A percentile compares a stretch with the other conserved stretches of the same genome.
These are phyloP conservation scores for Colletotrichum sp. DNA, from an alignment of 2,329 filamentous ascomycete species.

Conservation along the genomic window DNA sequence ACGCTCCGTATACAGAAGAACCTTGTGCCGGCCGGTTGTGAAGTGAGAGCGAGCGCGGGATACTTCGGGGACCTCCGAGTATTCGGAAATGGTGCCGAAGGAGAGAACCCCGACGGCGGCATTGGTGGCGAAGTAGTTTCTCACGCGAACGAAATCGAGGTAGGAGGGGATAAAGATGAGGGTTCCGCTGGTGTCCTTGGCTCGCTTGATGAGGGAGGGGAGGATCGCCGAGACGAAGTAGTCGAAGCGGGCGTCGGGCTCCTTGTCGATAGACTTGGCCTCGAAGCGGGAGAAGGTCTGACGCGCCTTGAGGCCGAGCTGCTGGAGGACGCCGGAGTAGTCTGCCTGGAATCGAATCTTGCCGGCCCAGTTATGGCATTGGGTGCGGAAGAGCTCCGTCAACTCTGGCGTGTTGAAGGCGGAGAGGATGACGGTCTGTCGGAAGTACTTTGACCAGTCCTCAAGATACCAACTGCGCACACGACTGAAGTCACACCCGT, in stretches of 20 bases:
- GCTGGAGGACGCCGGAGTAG: conserved; percentile 75
- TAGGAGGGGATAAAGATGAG: conserved; percentile 92
- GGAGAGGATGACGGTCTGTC: conserved; percentile 84
- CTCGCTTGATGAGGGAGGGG: conserved; percentile 73
- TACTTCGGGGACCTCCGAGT: conserved; percentile 78
- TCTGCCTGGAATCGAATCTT: conserved; percentile 75
- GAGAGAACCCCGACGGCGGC: conserved; percentile 57
- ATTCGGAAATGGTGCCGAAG: conserved; percentile 89
- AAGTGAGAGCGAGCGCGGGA: conserved; percentile 89
- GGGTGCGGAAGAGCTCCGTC: conserved; percentile 75
- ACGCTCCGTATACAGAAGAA: conserved; percentile 90
- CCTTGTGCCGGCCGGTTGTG: conserved; percentile 77
- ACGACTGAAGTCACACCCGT: conserved; percentile 92
- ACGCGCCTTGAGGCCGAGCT: conserved; percentile 72
- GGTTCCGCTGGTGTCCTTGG: conserved; percentile 70
- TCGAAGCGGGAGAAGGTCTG: conserved; percentile 93
- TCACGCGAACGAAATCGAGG: conserved; percentile 90
- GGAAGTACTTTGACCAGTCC: conserved; percentile 76
- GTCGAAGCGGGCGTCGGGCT: conserved; percentile 88
- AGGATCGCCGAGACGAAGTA: conserved; percentile 87
- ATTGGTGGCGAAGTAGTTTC: conserved; percentile 87
- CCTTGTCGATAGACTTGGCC: conserved; percentile 68
- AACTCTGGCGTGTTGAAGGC: conserved; percentile 90
- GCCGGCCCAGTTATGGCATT: conserved; percentile 82
- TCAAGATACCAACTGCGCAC: conserved; percentile 95